Percentiles rank a stretch among this genome's conserved stretches.
These are phyloP conservation scores for Trebouxia sp. DNA, from an alignment of 139 green algal genomes.

Conservation along the genomic window DNA sequence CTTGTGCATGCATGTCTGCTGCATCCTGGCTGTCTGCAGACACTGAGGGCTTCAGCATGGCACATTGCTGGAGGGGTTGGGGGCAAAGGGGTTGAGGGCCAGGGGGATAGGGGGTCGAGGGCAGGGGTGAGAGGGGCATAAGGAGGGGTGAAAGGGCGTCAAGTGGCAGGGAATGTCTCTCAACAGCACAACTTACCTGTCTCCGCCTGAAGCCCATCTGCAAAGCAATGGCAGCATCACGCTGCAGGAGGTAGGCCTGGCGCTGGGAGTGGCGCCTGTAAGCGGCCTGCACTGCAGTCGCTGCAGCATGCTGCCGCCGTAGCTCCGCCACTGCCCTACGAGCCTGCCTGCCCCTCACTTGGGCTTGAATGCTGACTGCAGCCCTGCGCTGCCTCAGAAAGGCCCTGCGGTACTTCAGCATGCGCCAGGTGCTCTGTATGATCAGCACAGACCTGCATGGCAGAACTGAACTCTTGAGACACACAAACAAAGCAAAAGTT, in stretches of 20 bases:
- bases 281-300: neutral
- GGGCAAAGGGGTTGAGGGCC: too few species aligned
- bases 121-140: too few species aligned
- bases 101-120: too few species aligned
- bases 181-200: neutral
- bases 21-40: too few species aligned
- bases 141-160: too few species aligned
- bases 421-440: slow-evolving; percentile 54
- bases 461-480: too few species aligned
- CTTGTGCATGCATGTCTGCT: too few species aligned
- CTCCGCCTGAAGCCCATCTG: slow-evolving; percentile 21
- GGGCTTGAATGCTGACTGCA: slow-evolving; percentile 48
- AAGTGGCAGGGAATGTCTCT: neutral
- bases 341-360: slow-evolving; percentile 40
- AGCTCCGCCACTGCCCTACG: neutral
- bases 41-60: too few species aligned
- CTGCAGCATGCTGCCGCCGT: slow-evolving; percentile 5
- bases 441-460: slow-evolving; percentile 59
- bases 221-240: slow-evolving; percentile 12
- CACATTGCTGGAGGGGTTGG: too few species aligned
- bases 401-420: slow-evolving; percentile 36
- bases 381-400: slow-evolving; percentile 39
- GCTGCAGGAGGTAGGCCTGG: slow-evolving; percentile 17
- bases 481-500: too few species aligned
- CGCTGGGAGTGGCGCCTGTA: neutral